phyloP scores from a whole-genome alignment of 108 stramenopile genomes.

The Heterococcus sp. region DNA sequence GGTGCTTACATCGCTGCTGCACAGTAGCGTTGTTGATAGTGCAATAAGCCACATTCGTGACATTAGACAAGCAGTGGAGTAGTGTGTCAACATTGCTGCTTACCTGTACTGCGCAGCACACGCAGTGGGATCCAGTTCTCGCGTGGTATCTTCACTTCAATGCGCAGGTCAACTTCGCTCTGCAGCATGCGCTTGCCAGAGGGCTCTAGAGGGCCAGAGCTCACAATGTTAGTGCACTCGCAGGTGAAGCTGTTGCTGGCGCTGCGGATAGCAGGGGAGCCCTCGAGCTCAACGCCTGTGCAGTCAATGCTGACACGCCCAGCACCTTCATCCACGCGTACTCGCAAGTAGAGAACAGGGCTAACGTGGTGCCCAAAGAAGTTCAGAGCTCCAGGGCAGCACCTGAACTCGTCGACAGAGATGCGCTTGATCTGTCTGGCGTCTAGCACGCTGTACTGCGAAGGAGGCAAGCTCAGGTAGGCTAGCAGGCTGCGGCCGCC shows the following conservation, averaged over 20 bases:
- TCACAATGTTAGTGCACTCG: background rate
- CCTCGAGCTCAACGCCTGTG: slow-evolving; percentile 36
- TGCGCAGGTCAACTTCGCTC: background rate
- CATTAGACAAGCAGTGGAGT: too few species aligned
- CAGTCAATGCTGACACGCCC: slow-evolving; percentile 18
- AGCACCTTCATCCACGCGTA: slow-evolving; percentile 4
- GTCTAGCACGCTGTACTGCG: slow-evolving; percentile 31
- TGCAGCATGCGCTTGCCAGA: background rate
- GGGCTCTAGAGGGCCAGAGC: background rate
- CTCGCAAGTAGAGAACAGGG: slow-evolving; percentile 17
- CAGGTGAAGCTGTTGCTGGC: slow-evolving; percentile 2
- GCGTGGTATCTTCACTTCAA: slow-evolving; percentile 12
- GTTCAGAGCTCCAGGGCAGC: slow-evolving; percentile 21
- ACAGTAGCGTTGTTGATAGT: too few species aligned
- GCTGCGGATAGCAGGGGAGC: slow-evolving; percentile 27
- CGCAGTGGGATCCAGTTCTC: slow-evolving; percentile 36
- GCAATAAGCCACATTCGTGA: too few species aligned
- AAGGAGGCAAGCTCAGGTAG: slow-evolving; percentile 30
- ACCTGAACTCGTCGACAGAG: slow-evolving; percentile 29
- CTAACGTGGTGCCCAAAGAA: slow-evolving; percentile 21
- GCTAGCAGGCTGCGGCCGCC: slow-evolving; percentile 13
- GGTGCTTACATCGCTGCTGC: too few species aligned
- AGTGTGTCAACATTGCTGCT: too few species aligned
- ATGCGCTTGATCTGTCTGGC: slow-evolving; percentile 38
- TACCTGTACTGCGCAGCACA: too few species aligned